A percentile compares a stretch with the other conserved stretches of the same genome.
Conservation (phyloP, 2,329 filamentous ascomycete genomes). For the Aspergillus fructus region DNA sequence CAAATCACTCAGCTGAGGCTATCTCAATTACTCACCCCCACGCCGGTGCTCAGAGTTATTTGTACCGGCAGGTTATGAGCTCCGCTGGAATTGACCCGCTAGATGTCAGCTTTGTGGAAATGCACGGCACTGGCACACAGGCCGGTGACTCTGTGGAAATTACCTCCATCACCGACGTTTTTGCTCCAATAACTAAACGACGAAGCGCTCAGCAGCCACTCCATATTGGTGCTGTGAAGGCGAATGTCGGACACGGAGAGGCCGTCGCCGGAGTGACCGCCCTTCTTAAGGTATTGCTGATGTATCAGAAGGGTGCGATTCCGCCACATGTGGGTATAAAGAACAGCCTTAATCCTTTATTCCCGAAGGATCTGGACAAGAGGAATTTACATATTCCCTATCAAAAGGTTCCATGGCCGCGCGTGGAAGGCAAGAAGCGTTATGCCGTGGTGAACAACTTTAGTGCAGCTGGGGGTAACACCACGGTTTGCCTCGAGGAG, state of each 20-base stretch:
- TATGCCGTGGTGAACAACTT: slow-evolving; percentile 62
- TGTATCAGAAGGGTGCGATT: slow-evolving; percentile 63
- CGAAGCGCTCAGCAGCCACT: slow-evolving; percentile 26
- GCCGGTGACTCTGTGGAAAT: slow-evolving; percentile 40
- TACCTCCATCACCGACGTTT: slow-evolving; percentile 34
- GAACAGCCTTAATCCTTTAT: slow-evolving; percentile 30
- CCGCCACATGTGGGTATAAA: slow-evolving; percentile 70
- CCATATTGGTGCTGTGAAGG: slow-evolving; percentile 32
- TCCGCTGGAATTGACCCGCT: slow-evolving; percentile 38
- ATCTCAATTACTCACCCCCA: slow-evolving; percentile 45
- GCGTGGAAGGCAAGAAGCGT: slow-evolving; percentile 28
- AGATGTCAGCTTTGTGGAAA: slow-evolving; percentile 39
- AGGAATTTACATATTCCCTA: slow-evolving; percentile 39
- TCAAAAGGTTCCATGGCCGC: slow-evolving; percentile 37
- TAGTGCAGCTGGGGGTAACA: slow-evolving; percentile 68
- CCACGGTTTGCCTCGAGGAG: slow-evolving; percentile 61
- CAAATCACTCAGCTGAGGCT: slow-evolving; percentile 50
- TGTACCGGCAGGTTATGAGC: slow-evolving; percentile 39
- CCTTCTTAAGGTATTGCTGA: slow-evolving; percentile 64
- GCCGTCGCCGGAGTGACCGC: slow-evolving; percentile 31
- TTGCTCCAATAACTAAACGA: slow-evolving; percentile 62
- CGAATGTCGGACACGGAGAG: slow-evolving; percentile 50
- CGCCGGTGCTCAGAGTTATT: slow-evolving; percentile 36
- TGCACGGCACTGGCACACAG: slow-evolving; percentile 43
- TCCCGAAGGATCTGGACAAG: slow-evolving; percentile 30